Base-by-base conservation (phyloP, 768 basidiomycete genomes). In the Pisolithus microcarpus region DNA sequence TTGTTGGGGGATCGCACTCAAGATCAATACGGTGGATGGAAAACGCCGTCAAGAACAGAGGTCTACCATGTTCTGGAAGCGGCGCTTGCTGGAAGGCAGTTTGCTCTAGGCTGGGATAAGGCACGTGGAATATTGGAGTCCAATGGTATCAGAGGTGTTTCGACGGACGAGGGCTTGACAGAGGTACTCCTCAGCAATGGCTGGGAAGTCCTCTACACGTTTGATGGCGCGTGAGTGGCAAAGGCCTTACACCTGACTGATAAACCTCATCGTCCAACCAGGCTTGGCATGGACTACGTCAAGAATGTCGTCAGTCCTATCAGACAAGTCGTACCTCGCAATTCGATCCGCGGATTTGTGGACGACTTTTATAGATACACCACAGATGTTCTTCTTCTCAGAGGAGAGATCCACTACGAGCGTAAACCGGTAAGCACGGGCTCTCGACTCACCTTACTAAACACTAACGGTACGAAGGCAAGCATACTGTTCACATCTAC, bases 221-320 rank as follows among this genome's bases (percentile, higher is more conserved):
- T 65, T 43, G 63, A 68, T 4, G 73, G 73, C 48, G 64, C 66
- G 72, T 73, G 51, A 64, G 72, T 64, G 19, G 7, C 19, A 13
- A 13, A 18, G 40, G 3, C 5, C 43, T 9, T 24, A 5, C 13
- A 34, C 39, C 15, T 37, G 24, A 9, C 19, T 24, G 30, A 30
- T 6, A 46, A 38, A 26, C 5, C 52, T 64, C 21, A 64, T 37
- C 28, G 24, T 38, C 21, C 55, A 21, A 26, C 15, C 48, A 75
- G 74, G 31, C 60, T 67, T n/a, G 67, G 71, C 16, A 70, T 73
- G 72, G 74, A 75, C 19, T 71, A 55, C 53, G 65, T 72, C 21
- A 74, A 75, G 57, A 68, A 70, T 18, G 71, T 75, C 31, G 69
- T 71, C 10, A 58, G 60, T 34, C 71, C 73, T 7, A 59, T 70